Conservation (phyloP, 2,329 filamentous ascomycete species). For the Hyphodiscus sp. region DNA sequence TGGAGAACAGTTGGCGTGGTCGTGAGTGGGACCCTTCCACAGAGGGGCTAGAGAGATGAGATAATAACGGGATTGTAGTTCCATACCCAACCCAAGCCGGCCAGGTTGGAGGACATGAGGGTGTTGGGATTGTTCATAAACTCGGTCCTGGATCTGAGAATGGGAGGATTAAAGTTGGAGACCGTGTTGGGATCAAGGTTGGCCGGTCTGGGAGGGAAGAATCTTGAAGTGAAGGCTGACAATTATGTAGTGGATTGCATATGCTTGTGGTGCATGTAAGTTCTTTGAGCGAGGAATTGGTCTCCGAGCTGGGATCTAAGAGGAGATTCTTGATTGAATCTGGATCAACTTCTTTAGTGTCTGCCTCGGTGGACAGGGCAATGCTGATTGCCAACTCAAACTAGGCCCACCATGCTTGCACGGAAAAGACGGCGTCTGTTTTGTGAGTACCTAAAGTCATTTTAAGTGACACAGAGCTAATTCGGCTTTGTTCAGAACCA, state of each 20-base stretch:
- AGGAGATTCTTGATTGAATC: too few species aligned
- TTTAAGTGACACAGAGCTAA: constrained; percentile 6
- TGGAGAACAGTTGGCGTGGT: constrained; percentile 37
- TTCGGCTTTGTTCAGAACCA: constrained; percentile 32
- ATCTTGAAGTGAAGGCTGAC: constrained; percentile 5
- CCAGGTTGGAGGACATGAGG: constrained; percentile 65
- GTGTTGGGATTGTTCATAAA: constrained; percentile 58
- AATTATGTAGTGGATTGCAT: constrained; percentile 43
- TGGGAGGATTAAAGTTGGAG: constrained; percentile 54
- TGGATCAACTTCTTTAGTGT: too few species aligned
- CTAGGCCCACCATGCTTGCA: constrained; percentile 39
- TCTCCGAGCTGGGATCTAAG: not conserved
- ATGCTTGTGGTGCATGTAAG: constrained; percentile 46
- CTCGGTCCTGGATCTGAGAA: constrained; percentile 53
- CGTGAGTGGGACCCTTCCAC: constrained; percentile 16
- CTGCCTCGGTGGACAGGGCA: too few species aligned
- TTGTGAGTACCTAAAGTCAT: constrained; percentile 40
- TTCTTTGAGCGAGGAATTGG: not conserved
- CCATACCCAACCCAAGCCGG: constrained; percentile 52
- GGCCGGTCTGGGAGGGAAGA: constrained; percentile 18
- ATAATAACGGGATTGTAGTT: constrained; percentile 43
- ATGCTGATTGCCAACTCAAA: too few species aligned
- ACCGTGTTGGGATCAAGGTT: constrained; percentile 63
- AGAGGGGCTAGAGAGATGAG: not conserved
- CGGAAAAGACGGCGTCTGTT: constrained; percentile 58